Base-by-base conservation (phyloP, 2,329 filamentous ascomycete genomes). In the Dothideomycetes sp. region DNA sequence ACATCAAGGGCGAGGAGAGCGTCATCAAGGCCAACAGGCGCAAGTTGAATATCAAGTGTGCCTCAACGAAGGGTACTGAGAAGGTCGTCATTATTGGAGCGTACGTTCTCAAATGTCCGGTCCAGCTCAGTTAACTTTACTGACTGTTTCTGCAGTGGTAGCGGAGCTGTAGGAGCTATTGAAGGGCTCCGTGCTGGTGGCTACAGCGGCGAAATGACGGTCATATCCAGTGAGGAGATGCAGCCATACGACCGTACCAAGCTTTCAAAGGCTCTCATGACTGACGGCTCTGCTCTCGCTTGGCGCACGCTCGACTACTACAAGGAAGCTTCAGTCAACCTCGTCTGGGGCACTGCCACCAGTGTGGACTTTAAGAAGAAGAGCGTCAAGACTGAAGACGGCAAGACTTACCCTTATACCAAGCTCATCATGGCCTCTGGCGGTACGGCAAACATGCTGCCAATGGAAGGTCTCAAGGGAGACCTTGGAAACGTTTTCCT, bases 371-470 rank as follows among this genome's bases (percentile, higher is more conserved):
- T 96, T 49, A 63, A 68, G 2, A 65, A 60, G 40, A 88, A 85
- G 60, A 73, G 72, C 10, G 81, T 95, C 4, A 66, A 72, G n/a
- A 94, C 87, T 1, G 77, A 80, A 55, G 73, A 70, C 5, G 85
- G 84, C 31, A 76, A 77, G 46, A 77, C 73, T n/a, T 69, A 79
- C 52, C 60, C 71, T 5, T 98, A 96, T 63, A 81, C 77, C 24
- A 96, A 95, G 64, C 75, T 98, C 24, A 79, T 98, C 34, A 73
- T 98, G 17, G 84, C 91, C 2, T 91, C 88, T 0, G 91, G 91
- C 24, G 91, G 88, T 19, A 77, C 76, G 0, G 79, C 91, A 0
- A 79, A 75, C 43, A 73, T 64, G 40, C 70, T 98, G 1, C 86
- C 91, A 0, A 63, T 96, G 1, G 75, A 80, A 10, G 91, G 91